Percentiles rank a stretch among this genome's conserved stretches.
Conservation (phyloP, 2,329 filamentous ascomycete species). For the Xylariaceae sp. region DNA sequence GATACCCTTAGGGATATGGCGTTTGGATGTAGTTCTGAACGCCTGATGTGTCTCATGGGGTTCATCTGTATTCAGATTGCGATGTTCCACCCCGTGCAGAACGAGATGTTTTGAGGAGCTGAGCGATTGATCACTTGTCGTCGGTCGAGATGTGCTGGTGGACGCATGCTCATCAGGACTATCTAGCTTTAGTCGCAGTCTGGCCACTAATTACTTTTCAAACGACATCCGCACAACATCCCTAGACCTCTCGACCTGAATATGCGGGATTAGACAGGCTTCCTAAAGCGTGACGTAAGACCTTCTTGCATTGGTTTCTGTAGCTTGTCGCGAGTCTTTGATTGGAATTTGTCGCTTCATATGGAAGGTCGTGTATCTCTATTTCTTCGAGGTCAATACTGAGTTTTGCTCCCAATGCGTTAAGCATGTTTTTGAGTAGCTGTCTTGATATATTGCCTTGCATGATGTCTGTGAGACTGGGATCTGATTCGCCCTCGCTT, state of each 20-base stretch:
- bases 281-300: constrained; percentile 43
- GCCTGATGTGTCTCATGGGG: neutral
- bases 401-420: constrained; percentile 38
- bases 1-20: too few species aligned
- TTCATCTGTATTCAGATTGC: neutral
- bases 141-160: too few species aligned
- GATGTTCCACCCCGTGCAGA: too few species aligned
- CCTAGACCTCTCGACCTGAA: constrained; percentile 2
- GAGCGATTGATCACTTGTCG: too few species aligned
- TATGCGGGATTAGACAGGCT: constrained; percentile 19
- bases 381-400: constrained; percentile 44
- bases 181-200: neutral
- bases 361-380: constrained; percentile 41
- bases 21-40: neutral
- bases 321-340: constrained; percentile 51
- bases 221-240: neutral
- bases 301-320: constrained; percentile 45
- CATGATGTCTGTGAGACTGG: constrained; percentile 39
- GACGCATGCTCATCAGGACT: too few species aligned
- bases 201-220: neutral
- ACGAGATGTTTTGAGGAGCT: too few species aligned
- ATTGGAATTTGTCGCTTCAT: constrained; percentile 39
- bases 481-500: constrained; percentile 17
- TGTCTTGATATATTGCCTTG: constrained; percentile 42
- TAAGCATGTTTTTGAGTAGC: constrained; percentile 36